Percentiles rank a stretch among this genome's conserved stretches.
These are phyloP conservation scores for Xylariaceae sp. DNA, from an alignment of 2,329 filamentous ascomycete genomes.

Conservation along the genomic window DNA sequence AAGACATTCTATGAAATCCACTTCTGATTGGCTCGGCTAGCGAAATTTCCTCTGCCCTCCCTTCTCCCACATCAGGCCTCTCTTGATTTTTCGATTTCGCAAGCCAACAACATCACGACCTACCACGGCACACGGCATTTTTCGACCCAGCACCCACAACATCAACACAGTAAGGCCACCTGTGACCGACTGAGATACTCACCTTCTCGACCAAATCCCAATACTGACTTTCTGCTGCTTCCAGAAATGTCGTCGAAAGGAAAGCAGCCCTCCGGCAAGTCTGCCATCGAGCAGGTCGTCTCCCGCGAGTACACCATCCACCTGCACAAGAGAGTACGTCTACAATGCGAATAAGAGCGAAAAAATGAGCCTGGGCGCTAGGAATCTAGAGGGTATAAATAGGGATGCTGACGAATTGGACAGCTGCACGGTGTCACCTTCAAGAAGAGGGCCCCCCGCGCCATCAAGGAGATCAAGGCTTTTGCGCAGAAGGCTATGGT, in stretches of 20 bases:
- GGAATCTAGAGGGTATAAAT: slow-evolving; percentile 14
- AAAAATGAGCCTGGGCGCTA: background rate
- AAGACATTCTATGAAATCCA: slow-evolving; percentile 19
- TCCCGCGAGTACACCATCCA: slow-evolving; percentile 99
- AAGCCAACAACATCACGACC: slow-evolving; percentile 31
- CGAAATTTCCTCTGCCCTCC: slow-evolving; percentile 34
- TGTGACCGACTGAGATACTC: slow-evolving; percentile 1
- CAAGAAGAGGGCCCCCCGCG: slow-evolving; percentile 99
- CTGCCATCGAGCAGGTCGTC: slow-evolving; percentile 98
- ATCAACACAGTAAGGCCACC: slow-evolving; percentile 31
- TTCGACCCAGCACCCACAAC: slow-evolving; percentile 33
- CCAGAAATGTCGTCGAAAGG: slow-evolving; percentile 64
- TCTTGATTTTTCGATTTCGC: slow-evolving; percentile 34
- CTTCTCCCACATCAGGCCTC: slow-evolving; percentile 33
- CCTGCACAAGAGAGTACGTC: slow-evolving; percentile 97
- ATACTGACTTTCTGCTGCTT: slow-evolving; percentile 12
- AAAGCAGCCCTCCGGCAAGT: slow-evolving; percentile 75
- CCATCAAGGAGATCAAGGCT: slow-evolving; percentile 99
- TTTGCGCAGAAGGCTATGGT: slow-evolving; percentile 97
- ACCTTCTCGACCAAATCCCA: slow-evolving; percentile 5
- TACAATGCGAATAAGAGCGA: slow-evolving; percentile 10
- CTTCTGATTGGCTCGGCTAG: slow-evolving; percentile 37
- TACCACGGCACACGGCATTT: slow-evolving; percentile 27
- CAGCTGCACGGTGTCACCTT: slow-evolving; percentile 96
- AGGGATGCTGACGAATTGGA: slow-evolving; percentile 39